Conservation (phyloP, 108 stramenopile genomes). For the Cyclotella cryptica region DNA sequence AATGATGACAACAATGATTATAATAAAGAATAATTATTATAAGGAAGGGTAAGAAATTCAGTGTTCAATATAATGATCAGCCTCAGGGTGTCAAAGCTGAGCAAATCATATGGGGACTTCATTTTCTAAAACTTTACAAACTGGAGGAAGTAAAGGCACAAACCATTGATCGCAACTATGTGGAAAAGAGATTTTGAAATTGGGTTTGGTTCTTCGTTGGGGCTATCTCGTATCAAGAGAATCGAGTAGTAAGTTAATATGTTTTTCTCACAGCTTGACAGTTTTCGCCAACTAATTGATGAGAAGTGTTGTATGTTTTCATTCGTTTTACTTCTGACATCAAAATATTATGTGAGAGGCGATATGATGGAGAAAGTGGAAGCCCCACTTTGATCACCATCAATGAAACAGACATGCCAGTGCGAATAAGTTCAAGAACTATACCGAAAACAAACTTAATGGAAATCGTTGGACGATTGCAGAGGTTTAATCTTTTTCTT, state of each 20-base stretch:
- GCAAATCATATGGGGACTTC: too few relatives aligned
- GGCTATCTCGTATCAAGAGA: constrained; percentile 31
- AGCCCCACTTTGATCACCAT: constrained; percentile 12
- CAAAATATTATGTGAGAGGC: constrained; percentile 21
- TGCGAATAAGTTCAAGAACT: constrained; percentile 28
- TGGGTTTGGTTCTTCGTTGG: constrained; percentile 33
- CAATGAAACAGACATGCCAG: constrained; percentile 35
- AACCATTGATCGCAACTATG: too few relatives aligned
- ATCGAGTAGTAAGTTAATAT: constrained; percentile 26
- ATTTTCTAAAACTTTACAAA: too few relatives aligned
- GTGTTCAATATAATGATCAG: too few relatives aligned
- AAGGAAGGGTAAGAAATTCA: too few relatives aligned
- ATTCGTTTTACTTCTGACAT: neutral
- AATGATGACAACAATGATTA: too few relatives aligned
- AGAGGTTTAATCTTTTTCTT: too few relatives aligned
- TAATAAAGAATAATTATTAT: too few relatives aligned
- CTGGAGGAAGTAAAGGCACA: too few relatives aligned
- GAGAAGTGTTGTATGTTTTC: neutral
- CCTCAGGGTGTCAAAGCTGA: too few relatives aligned
- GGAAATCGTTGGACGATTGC: too few relatives aligned
- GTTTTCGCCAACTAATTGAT: neutral
- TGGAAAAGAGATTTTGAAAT: constrained; percentile 35
- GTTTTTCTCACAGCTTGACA: constrained; percentile 2
- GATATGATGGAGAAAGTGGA: neutral
- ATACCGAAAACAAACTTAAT: too few relatives aligned